A percentile compares a stretch with the other conserved stretches of the same genome.
Conservation (phyloP, 768 basidiomycete species). For the Boletus eberwhitei region DNA sequence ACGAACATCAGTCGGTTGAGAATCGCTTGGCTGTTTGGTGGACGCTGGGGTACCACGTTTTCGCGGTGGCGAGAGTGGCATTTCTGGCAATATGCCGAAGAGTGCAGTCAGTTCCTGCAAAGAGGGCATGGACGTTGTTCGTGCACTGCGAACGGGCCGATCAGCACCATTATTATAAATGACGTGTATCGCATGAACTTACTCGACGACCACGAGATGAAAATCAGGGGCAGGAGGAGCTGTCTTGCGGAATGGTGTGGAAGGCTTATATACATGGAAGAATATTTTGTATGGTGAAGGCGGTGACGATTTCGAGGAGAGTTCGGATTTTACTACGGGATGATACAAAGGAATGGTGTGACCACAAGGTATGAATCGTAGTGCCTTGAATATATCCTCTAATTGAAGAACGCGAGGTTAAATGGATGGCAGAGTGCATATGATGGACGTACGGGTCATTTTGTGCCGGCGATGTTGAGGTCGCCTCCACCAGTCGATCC, state of each 20-base stretch:
- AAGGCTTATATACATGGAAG: conserved; percentile 90
- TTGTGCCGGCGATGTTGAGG: conserved; percentile 50
- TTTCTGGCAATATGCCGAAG: conserved; percentile 63
- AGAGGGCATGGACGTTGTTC: conserved; percentile 78
- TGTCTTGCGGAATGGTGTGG: conserved; percentile 77
- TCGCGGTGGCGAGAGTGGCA: conserved; percentile 60
- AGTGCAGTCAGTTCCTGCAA: conserved; percentile 72
- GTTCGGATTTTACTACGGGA: conserved; percentile 5
- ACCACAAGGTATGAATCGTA: conserved; percentile 73
- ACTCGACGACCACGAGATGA: conserved; percentile 84
- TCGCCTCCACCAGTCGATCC: conserved; percentile 65
- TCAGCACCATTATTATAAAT: conserved; percentile 2
- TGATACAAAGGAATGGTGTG: conserved; percentile 44
- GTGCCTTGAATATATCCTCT: conserved; percentile 66
- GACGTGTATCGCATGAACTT: conserved; percentile 24
- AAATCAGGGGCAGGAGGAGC: conserved; percentile 81
- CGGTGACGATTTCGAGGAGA: background rate
- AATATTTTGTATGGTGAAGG: conserved; percentile 63
- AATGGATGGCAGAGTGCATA: background rate
- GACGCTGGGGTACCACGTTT: conserved; percentile 20
- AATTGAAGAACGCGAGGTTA: background rate
- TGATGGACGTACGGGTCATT: conserved; percentile 45
- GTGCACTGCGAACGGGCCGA: conserved; percentile 50
- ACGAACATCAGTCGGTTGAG: background rate
- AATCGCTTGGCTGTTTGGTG: background rate